Evolutionary conservation across 306 rosid genomes (phyloP).

Genomic region (Vigna trinervia): DNA sequence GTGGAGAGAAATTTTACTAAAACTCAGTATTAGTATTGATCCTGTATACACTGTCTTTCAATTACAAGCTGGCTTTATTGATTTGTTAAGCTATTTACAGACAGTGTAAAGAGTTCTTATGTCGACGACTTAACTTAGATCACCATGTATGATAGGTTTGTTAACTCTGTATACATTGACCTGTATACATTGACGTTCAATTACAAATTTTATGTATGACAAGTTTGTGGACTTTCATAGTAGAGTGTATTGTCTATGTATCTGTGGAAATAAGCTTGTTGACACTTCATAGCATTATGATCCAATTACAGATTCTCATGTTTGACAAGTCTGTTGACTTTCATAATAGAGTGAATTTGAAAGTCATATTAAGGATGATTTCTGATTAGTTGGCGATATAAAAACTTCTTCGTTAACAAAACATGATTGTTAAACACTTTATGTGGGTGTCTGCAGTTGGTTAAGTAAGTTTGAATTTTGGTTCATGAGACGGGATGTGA

Average conservation of each 20-base stretch:
- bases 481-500: constrained; percentile 22
- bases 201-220: background rate
- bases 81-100: no score
- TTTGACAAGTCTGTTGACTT: background rate
- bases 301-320: background rate
- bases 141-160: background rate
- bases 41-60: no score
- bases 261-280: no score
- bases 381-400: background rate
- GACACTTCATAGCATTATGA: background rate
- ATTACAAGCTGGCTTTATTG: no score
- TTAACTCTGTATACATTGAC: background rate
- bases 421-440: background rate
- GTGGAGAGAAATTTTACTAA: no score
- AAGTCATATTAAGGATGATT: background rate
- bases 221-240: background rate
- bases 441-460: background rate
- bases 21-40: no score
- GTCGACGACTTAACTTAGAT: no score
- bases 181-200: background rate
- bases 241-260: no score
- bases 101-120: no score
- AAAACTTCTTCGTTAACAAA: background rate
- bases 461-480: background rate
- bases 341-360: background rate